A percentile compares a stretch with the other conserved stretches of the same genome.
Conservation (phyloP, 257 asterid species). For the Solanum sejunctum region DNA sequence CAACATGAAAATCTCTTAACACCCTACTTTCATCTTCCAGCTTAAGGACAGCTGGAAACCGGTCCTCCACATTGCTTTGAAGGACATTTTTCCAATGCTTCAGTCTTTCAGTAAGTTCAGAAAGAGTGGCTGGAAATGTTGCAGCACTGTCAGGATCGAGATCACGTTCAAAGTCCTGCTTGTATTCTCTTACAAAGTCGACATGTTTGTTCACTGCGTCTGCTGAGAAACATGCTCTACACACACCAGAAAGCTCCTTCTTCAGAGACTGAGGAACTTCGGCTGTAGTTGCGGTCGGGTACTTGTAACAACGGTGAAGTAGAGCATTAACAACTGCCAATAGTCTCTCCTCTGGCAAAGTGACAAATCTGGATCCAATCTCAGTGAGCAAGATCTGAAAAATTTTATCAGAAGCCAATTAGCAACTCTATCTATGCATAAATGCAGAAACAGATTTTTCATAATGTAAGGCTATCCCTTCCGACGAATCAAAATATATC, state of each 20-base stretch:
- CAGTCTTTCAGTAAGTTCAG: constrained; percentile 84
- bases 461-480: not conserved
- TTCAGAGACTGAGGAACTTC: constrained; percentile 97
- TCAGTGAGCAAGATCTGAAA: constrained; percentile 86
- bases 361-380: constrained; percentile 91
- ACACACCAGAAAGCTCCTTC: constrained; percentile 99
- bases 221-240: constrained; percentile 98
- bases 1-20: constrained; percentile 86
- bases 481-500: not conserved
- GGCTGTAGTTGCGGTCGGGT: constrained; percentile 96
- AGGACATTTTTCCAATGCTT: constrained; percentile 98
- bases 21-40: constrained; percentile 99
- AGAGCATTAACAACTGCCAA: constrained; percentile 96
- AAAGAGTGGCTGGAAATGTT: constrained; percentile 88
- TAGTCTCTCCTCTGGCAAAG: constrained; percentile 95
- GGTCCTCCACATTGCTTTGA: constrained; percentile 94
- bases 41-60: constrained; percentile 93
- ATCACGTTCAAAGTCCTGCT: constrained; percentile 94
- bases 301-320: constrained; percentile 98
- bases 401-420: not conserved
- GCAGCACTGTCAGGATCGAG: constrained; percentile 94
- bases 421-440: not conserved
- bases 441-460: not conserved
- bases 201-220: constrained; percentile 99
- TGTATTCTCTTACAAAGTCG: constrained; percentile 94